Evolutionary conservation across 2,329 filamentous ascomycete genomes (phyloP).

Genomic region (Diaporthe aspalathi): DNA sequence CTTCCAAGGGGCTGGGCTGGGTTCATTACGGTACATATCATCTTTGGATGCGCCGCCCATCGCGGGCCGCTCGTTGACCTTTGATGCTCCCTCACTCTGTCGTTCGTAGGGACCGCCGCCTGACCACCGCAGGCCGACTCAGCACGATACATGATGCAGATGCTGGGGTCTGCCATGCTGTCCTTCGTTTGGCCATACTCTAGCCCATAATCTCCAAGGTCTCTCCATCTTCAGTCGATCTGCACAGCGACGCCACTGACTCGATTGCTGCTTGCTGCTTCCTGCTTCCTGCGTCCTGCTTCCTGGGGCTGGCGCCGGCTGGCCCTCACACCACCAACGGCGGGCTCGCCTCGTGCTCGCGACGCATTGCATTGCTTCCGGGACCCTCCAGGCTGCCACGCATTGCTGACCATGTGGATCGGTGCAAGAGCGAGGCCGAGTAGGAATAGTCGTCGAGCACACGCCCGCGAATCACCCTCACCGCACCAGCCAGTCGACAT

Average conservation of each 20-base stretch:
- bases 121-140: slow-evolving; percentile 35
- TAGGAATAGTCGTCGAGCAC: slow-evolving; percentile 34
- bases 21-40: slow-evolving; percentile 31
- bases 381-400: slow-evolving; percentile 38
- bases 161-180: slow-evolving; percentile 37
- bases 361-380: slow-evolving; percentile 34
- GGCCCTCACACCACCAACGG: slow-evolving; percentile 34
- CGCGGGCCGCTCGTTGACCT: slow-evolving; percentile 3
- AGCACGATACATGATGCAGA: slow-evolving; percentile 35
- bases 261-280: slow-evolving; percentile 40
- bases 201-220: slow-evolving; percentile 33
- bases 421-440: slow-evolving; percentile 38
- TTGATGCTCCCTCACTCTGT: slow-evolving; percentile 17
- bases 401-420: slow-evolving; percentile 49
- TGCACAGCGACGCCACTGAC: slow-evolving; percentile 37
- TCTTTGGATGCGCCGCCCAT: slow-evolving; percentile 25
- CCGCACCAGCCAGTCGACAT: slow-evolving; percentile 41
- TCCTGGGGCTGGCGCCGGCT: slow-evolving; percentile 40
- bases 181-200: slow-evolving; percentile 30
- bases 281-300: too few species aligned
- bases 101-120: slow-evolving; percentile 23
- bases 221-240: slow-evolving; percentile 31
- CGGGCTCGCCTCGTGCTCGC: slow-evolving; percentile 30
- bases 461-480: slow-evolving; percentile 39
- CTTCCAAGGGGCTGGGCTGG: slow-evolving; percentile 34